A percentile compares a stretch with the other conserved stretches of the same genome.
Conservation (phyloP, 2,329 filamentous ascomycete species). For the Pseudogymnoascus sp. region DNA sequence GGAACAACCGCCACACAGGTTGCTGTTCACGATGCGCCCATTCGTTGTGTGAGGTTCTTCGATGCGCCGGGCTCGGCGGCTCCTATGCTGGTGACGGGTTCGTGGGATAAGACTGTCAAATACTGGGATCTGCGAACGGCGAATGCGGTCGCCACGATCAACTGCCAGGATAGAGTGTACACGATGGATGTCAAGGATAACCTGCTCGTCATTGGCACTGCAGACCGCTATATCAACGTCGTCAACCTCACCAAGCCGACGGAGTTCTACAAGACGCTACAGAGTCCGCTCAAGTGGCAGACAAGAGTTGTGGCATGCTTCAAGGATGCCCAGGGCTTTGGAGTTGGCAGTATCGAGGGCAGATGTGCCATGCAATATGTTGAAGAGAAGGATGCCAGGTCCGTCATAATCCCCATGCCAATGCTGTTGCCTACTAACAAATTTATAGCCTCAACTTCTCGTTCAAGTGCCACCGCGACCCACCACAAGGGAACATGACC, state of each 20-base stretch:
- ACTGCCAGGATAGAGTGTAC: conserved; percentile 73
- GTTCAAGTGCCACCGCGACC: conserved; percentile 96
- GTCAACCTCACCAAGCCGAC: conserved; percentile 81
- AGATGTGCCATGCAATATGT: conserved; percentile 97
- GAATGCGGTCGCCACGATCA: conserved; percentile 55
- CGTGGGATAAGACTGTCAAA: conserved; percentile 84
- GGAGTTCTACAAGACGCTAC: conserved; percentile 91
- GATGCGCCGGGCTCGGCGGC: conserved; percentile 52
- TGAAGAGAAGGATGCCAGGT: conserved; percentile 83
- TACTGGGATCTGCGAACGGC: conserved; percentile 74
- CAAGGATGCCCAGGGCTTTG: conserved; percentile 81
- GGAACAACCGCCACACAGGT: conserved; percentile 58
- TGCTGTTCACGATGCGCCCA: conserved; percentile 75
- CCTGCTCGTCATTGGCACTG: conserved; percentile 83
- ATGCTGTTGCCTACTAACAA: conserved; percentile 11
- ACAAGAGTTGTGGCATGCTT: conserved; percentile 94
- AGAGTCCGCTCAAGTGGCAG: conserved; percentile 97
- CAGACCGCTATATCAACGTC: conserved; percentile 93
- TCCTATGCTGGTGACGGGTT: conserved; percentile 84
- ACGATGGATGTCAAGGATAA: conserved; percentile 86
- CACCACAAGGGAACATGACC: conserved; percentile 63
- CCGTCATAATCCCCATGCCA: conserved; percentile 23
- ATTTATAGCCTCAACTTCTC: conserved; percentile 74
- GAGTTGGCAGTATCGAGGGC: conserved; percentile 92
- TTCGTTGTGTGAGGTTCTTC: conserved; percentile 71